Evolutionary conservation across 2,329 filamentous ascomycete genomes (phyloP).

Genomic region (Pyrenophora seminiperda): DNA sequence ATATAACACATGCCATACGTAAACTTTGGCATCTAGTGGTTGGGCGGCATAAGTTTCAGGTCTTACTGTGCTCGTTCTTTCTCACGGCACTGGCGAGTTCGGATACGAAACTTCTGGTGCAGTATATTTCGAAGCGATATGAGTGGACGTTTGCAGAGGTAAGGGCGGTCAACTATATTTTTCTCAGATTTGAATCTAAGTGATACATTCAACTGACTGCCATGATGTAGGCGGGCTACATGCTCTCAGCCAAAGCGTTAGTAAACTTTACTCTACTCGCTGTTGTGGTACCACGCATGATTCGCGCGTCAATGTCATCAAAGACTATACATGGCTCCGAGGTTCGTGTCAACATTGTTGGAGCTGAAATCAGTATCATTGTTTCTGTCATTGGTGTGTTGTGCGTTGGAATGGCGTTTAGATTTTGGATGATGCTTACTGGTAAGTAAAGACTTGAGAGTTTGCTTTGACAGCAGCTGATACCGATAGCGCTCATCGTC

Average conservation of each 20-base stretch:
- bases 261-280: conserved; percentile 45
- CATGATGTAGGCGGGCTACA: conserved; percentile 38
- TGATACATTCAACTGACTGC: background rate
- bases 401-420: conserved; percentile 38
- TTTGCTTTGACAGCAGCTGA: background rate
- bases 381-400: conserved; percentile 45
- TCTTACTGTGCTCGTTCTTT: conserved; percentile 42
- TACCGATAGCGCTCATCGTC: conserved; percentile 37
- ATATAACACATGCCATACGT: conserved; percentile 18
- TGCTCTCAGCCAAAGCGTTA: conserved; percentile 46
- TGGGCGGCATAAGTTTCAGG: conserved; percentile 42
- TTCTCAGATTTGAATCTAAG: too few relatives aligned
- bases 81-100: conserved; percentile 47
- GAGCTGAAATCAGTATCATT: conserved; percentile 38
- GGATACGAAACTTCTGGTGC: conserved; percentile 46
- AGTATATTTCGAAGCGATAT: conserved; percentile 49
- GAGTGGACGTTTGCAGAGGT: conserved; percentile 46
- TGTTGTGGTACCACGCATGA: conserved; percentile 42
- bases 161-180: background rate
- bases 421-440: conserved; percentile 40
- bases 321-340: conserved; percentile 34
- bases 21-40: conserved; percentile 27
- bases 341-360: conserved; percentile 38
- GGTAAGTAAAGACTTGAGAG: conserved; percentile 19
- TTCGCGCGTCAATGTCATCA: conserved; percentile 33